phyloP scores from a whole-genome alignment of 441 rosid genomes.

The Biscutella laevigata region DNA sequence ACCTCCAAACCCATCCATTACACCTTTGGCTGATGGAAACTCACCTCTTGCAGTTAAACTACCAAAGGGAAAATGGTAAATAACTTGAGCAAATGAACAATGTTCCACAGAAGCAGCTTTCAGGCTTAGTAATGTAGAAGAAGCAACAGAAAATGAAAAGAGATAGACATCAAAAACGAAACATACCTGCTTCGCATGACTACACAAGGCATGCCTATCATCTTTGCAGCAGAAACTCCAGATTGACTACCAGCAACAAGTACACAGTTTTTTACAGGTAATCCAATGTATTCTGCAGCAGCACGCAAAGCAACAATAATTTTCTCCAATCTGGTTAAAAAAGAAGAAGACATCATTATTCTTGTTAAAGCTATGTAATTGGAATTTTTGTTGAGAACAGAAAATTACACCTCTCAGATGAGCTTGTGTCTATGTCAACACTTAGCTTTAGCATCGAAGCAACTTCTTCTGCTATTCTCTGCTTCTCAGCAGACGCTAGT shows the following conservation, averaged over 20 bases:
- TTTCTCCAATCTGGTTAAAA: constrained; percentile 44
- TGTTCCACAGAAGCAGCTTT: not conserved
- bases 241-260: constrained; percentile 79
- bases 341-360: not conserved
- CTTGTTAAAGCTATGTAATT: not conserved
- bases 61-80: not conserved
- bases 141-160: not conserved
- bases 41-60: constrained; percentile 81
- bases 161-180: not conserved
- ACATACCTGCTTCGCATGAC: constrained; percentile 78
- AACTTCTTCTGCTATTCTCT: constrained; percentile 79
- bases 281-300: constrained; percentile 61
- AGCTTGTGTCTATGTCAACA: constrained; percentile 67
- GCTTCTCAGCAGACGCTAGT: constrained; percentile 79
- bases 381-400: not conserved
- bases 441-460: constrained; percentile 76
- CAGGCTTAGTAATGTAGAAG: not conserved
- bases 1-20: constrained; percentile 87
- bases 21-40: constrained; percentile 70
- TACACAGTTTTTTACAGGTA: constrained; percentile 49
- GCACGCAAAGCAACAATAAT: constrained; percentile 74
- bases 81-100: not conserved
- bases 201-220: constrained; percentile 78
- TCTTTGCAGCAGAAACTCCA: constrained; percentile 68
- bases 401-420: constrained; percentile 55